Evolutionary conservation across 2,329 filamentous ascomycete species (phyloP).

Genomic region (Ophiostoma triangulosporum): DNA sequence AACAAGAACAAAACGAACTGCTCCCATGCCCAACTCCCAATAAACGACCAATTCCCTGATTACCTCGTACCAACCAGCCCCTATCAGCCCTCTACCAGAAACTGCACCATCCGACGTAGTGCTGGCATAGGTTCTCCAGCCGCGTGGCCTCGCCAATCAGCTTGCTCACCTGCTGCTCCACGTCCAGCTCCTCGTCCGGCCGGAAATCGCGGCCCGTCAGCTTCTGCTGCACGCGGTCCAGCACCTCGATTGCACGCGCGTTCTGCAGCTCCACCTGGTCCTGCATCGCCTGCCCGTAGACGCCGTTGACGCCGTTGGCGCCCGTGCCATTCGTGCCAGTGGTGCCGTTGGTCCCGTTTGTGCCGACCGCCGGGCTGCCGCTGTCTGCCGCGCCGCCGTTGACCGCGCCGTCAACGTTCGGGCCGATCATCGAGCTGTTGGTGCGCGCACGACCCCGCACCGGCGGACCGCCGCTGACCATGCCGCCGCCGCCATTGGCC

Average conservation of each 20-base stretch:
- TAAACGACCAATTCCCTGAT: too few relatives aligned
- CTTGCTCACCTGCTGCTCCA: constrained; percentile 84
- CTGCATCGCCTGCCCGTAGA: constrained; percentile 16
- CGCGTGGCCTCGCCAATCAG: constrained; percentile 91
- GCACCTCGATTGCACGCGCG: constrained; percentile 77
- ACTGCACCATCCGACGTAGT: constrained; percentile 98
- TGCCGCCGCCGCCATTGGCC: constrained; percentile 6
- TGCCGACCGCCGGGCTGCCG: constrained; percentile 18
- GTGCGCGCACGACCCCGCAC: constrained; percentile 41
- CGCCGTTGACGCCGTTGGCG: background rate
- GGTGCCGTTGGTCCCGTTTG: background rate
- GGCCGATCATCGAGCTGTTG: constrained; percentile 37
- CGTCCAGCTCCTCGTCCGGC: constrained; percentile 66
- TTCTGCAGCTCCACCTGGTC: constrained; percentile 73
- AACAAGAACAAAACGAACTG: too few relatives aligned
- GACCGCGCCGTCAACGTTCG: constrained; percentile 15
- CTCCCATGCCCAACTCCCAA: too few relatives aligned
- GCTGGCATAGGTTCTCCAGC: constrained; percentile 93
- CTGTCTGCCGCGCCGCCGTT: background rate
- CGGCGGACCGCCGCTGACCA: constrained; percentile 32
- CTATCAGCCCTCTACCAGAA: constrained; percentile 55
- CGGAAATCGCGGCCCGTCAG: constrained; percentile 89
- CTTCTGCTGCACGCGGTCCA: constrained; percentile 88
- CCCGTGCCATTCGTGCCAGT: constrained; percentile 8
- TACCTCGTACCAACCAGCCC: background rate